These are phyloP conservation scores for Otatea glauca DNA, from an alignment of 176 grass and related monocot species.

Conservation along the genomic window DNA sequence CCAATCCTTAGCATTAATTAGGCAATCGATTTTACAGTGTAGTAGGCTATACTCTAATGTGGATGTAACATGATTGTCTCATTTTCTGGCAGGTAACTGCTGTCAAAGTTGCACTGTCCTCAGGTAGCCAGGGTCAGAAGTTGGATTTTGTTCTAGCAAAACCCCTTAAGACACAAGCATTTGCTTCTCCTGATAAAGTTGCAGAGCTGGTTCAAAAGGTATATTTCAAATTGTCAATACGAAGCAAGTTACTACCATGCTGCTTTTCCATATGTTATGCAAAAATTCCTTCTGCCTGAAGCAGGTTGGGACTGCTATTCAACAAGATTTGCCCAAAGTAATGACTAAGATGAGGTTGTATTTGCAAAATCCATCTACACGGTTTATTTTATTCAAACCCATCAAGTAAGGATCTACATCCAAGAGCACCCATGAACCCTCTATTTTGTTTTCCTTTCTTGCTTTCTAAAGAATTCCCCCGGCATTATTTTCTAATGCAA, in stretches of 20 bases:
- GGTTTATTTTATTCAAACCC: conserved; percentile 97
- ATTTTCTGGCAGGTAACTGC: conserved; percentile 70
- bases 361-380: conserved; percentile 92
- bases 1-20: not conserved
- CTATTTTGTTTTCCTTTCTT: not conserved
- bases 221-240: conserved; percentile 19
- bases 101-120: conserved; percentile 88
- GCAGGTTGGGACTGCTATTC: conserved; percentile 69
- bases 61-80: conserved; percentile 27
- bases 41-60: conserved; percentile 27
- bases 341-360: conserved; percentile 91
- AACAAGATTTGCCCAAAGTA: conserved; percentile 80
- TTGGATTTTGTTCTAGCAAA: conserved; percentile 90
- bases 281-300: conserved; percentile 8
- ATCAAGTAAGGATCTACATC: conserved; percentile 52
- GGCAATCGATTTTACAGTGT: not conserved
- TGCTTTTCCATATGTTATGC: conserved; percentile 5
- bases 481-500: conserved; percentile 1
- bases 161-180: conserved; percentile 91
- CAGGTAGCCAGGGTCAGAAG: conserved; percentile 81
- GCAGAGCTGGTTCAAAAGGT: conserved; percentile 94
- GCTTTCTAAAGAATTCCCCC: not conserved
- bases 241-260: not conserved
- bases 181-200: conserved; percentile 96
- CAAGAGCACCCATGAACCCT: not conserved